Conservation (phyloP, 2,329 filamentous ascomycete species). For the Metarhizium rileyi region DNA sequence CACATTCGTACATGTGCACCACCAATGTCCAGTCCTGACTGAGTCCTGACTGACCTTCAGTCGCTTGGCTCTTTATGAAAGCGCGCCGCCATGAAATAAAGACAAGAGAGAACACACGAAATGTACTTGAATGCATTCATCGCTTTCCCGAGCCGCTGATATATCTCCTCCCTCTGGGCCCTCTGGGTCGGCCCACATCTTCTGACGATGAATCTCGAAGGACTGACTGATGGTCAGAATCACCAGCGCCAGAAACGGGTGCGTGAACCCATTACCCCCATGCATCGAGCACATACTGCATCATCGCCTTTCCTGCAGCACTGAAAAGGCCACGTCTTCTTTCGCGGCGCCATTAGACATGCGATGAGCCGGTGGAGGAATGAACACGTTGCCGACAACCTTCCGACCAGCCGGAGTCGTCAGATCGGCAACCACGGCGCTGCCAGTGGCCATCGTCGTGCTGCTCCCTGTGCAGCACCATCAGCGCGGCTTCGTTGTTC, state of each 20-base stretch:
- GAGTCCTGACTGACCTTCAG: too few species aligned
- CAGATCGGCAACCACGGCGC: slow-evolving; percentile 48
- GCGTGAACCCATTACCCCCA: slow-evolving; percentile 30
- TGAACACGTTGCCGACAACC: slow-evolving; percentile 36
- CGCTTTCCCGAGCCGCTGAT: slow-evolving; percentile 10
- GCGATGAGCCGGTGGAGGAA: slow-evolving; percentile 21
- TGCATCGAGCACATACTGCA: slow-evolving; percentile 30
- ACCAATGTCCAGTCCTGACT: too few species aligned
- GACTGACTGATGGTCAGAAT: slow-evolving; percentile 16
- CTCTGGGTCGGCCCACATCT: slow-evolving; percentile 23
- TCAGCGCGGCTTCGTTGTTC: slow-evolving; percentile 30
- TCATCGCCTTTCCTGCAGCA: slow-evolving; percentile 28
- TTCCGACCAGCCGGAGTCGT: slow-evolving; percentile 29
- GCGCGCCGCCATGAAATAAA: too few species aligned
- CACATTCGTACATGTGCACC: too few species aligned
- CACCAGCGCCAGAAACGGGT: slow-evolving; percentile 23
- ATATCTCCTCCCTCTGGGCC: slow-evolving; percentile 23
- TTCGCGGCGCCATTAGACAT: slow-evolving; percentile 4
- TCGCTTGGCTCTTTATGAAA: too few species aligned
- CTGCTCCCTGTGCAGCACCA: slow-evolving; percentile 41
- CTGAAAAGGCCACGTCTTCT: slow-evolving; percentile 18
- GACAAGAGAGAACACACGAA: too few species aligned
- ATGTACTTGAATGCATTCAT: neutral
- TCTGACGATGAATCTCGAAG: slow-evolving; percentile 18
- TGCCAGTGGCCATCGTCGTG: slow-evolving; percentile 42